These are phyloP conservation scores for Suhomyces terraborum DNA, from an alignment of 1,139 yeast species.

Conservation along the genomic window DNA sequence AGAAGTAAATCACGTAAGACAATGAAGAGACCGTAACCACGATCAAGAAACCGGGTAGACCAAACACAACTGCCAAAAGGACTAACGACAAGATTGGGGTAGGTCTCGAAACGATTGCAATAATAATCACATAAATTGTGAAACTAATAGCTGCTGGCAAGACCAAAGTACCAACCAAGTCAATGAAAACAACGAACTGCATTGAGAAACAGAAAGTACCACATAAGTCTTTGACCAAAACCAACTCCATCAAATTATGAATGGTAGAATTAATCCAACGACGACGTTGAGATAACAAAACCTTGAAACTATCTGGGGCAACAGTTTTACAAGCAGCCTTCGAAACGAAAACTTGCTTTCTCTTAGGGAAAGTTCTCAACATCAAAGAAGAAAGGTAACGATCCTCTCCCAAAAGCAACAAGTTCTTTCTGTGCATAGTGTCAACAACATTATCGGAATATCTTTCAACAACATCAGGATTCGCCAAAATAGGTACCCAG, in stretches of 20 bases:
- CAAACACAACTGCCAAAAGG: slow-evolving; percentile 78
- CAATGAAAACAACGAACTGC: slow-evolving; percentile 91
- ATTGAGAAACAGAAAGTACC: slow-evolving; percentile 97
- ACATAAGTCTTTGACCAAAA: slow-evolving; percentile 85
- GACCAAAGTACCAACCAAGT: slow-evolving; percentile 86
- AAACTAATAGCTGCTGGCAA: slow-evolving; percentile 90
- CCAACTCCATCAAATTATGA: slow-evolving; percentile 90
- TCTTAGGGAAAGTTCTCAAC: slow-evolving; percentile 89
- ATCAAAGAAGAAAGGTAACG: slow-evolving; percentile 84
- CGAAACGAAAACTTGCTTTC: slow-evolving; percentile 91
- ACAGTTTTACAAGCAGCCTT: slow-evolving; percentile 95
- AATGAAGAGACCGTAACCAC: slow-evolving; percentile 84
- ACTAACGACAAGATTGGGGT: slow-evolving; percentile 82
- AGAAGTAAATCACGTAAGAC: slow-evolving; percentile 79
- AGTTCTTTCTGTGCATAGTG: slow-evolving; percentile 86
- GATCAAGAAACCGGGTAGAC: slow-evolving; percentile 85
- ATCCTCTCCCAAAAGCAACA: slow-evolving; percentile 90
- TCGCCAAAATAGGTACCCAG: slow-evolving; percentile 96
- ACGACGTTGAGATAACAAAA: slow-evolving; percentile 90
- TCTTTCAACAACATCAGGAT: slow-evolving; percentile 95
- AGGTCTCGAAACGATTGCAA: slow-evolving; percentile 76
- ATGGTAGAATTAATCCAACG: slow-evolving; percentile 99
- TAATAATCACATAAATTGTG: slow-evolving; percentile 77
- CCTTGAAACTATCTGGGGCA: slow-evolving; percentile 81
- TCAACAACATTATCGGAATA: slow-evolving; percentile 87